phyloP scores from a whole-genome alignment of 2,329 filamentous ascomycete genomes.

The Arthrobotrys conoides region DNA sequence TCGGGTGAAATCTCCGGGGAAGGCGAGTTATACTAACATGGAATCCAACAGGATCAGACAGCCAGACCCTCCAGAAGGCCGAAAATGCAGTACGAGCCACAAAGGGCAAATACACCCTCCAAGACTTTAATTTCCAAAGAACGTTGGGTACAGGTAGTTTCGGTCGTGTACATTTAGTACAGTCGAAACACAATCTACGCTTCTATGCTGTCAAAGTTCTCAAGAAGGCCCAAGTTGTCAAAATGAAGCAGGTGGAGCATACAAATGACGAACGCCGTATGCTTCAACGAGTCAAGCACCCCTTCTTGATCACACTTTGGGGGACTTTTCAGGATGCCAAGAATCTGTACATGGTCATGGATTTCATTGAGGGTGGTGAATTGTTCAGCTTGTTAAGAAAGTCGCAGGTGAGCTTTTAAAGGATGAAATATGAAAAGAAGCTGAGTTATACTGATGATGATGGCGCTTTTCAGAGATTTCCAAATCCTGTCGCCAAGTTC shows the following conservation, averaged over 20 bases:
- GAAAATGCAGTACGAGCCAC: slow-evolving; percentile 75
- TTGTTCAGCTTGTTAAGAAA: slow-evolving; percentile 95
- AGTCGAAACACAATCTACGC: slow-evolving; percentile 97
- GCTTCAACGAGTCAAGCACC: slow-evolving; percentile 96
- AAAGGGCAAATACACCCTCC: slow-evolving; percentile 96
- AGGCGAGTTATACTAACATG: not conserved
- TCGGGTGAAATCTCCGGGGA: slow-evolving; percentile 26
- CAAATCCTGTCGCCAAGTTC: slow-evolving; percentile 98
- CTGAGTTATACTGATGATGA: slow-evolving; percentile 18
- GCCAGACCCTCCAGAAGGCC: slow-evolving; percentile 63
- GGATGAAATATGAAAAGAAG: not conserved
- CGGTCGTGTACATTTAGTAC: slow-evolving; percentile 93
- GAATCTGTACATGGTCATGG: slow-evolving; percentile 99
- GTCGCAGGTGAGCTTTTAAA: slow-evolving; percentile 77
- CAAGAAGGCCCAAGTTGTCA: slow-evolving; percentile 98
- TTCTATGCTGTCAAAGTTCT: slow-evolving; percentile 99
- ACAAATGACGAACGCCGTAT: slow-evolving; percentile 98
- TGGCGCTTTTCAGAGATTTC: slow-evolving; percentile 81
- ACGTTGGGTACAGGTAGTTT: slow-evolving; percentile 98
- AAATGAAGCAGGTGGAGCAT: slow-evolving; percentile 99
- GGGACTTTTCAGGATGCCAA: slow-evolving; percentile 96
- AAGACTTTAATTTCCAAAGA: slow-evolving; percentile 88
- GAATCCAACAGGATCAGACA: slow-evolving; percentile 66
- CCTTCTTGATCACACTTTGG: slow-evolving; percentile 97
- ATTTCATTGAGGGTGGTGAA: slow-evolving; percentile 98